Evolutionary conservation across 139 green algal species (phyloP).

Genomic region (Tetradesmus lagerheimii): DNA sequence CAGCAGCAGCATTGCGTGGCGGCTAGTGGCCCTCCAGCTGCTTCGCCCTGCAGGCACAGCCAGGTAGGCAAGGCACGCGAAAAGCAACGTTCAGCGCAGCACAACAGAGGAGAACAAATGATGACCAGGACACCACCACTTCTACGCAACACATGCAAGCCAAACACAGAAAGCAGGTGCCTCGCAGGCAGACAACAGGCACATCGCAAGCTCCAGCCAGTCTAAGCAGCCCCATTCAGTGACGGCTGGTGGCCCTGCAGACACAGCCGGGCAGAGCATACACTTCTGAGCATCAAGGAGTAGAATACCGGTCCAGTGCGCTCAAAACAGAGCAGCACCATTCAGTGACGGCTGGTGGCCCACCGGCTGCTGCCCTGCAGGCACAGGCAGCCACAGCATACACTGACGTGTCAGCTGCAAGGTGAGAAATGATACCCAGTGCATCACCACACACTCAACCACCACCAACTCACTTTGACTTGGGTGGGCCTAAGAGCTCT

Average conservation of each 20-base stretch:
- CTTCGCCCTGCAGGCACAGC: background rate
- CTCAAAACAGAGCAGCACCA: background rate
- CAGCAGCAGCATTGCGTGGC: background rate
- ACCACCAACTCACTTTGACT: slow-evolving; percentile 20
- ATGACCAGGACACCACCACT: no score
- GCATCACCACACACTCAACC: no score
- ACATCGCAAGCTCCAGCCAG: no score
- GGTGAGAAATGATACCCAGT: no score
- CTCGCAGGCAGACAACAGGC: no score
- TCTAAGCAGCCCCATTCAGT: no score
- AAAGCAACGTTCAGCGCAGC: background rate
- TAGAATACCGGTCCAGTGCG: no score
- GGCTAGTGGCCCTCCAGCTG: slow-evolving; percentile 10
- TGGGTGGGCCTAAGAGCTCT: slow-evolving; percentile 40
- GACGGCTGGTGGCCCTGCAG: background rate
- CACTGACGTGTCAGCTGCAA: no score
- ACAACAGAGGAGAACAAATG: background rate
- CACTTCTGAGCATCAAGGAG: no score
- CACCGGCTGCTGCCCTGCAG: background rate
- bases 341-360: slow-evolving; percentile 10
- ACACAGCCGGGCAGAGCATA: slow-evolving; percentile 25
- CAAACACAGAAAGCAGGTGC: no score
- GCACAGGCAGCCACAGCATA: background rate
- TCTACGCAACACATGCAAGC: no score
- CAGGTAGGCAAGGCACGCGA: no score